Evolutionary conservation across 192 early-diverging fungal species (phyloP), one percentile per base, ranked within the genome.

Genomic region (Backusella psychrophila): DNA sequence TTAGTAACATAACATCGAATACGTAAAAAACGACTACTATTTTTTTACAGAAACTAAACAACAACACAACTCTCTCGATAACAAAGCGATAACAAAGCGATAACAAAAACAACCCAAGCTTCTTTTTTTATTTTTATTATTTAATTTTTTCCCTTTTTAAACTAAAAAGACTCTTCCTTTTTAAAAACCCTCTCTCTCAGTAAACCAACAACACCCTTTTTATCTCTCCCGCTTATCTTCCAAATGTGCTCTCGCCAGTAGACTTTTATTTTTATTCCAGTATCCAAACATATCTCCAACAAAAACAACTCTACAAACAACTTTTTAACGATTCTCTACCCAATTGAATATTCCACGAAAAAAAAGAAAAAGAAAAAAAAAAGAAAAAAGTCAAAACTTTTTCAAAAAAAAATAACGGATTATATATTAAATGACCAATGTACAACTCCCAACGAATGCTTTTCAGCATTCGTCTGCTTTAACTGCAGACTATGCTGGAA

Each of bases 351-450:
- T 44, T 44, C 42, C 12, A 44, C 42, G 42, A 63, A 63, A 63
- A 63, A 63, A 63, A 63, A 63, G 7, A 63, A 63, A 63, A 63
- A 63, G 7, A 63, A 63, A 63, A 63, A 63, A 63, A 63, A 63
- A 63, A 63, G 26, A 59, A 26, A 59, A 59, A 59, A 26, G 23
- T 21, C 23, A 23, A 59, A 59, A 23, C 53, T 59, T 12, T 59
- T 26, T 59, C 26, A 69, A 69, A 69, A 68, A 38, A 69, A 69
- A 38, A 69, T 36, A 34, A 35, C 29, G 36, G 36, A 38, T 69
- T 36, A 19, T 38, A 39, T 69, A 39, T 69, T 38, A 68, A 69
- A 69, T 69, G 68, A 69, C 68, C 23, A 69, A 69, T 69, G 68
- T 38, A 39, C 68, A 69, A 69, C 38, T 26, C 34, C 36, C n/a